A percentile compares a stretch with the other conserved stretches of the same genome.
These are phyloP conservation scores for Santalum album DNA, from an alignment of 164 flowering plant species.

Conservation along the genomic window DNA sequence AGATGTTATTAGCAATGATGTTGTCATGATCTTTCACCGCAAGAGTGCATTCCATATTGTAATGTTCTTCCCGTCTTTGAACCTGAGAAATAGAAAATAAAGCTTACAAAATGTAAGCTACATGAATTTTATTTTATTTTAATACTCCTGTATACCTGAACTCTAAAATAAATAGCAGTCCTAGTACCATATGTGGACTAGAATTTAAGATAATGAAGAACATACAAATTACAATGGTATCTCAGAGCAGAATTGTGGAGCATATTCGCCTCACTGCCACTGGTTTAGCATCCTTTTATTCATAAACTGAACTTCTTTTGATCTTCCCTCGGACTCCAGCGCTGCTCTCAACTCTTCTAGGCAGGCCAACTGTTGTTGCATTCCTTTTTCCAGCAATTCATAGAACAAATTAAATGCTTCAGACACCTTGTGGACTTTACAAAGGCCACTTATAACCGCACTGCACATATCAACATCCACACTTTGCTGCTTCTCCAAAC, in stretches of 20 bases:
- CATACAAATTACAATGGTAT: too few species aligned
- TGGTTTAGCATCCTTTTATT: conserved; percentile 30
- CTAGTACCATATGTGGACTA: too few species aligned
- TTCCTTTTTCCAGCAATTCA: conserved; percentile 52
- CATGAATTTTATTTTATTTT: too few species aligned
- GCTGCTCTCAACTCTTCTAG: conserved; percentile 27
- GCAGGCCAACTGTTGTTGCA: conserved; percentile 27
- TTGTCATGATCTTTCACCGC: too few species aligned
- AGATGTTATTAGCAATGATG: too few species aligned
- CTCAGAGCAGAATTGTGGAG: background rate
- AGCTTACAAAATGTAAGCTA: too few species aligned
- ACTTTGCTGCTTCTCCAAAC: conserved; percentile 38
- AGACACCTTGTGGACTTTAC: conserved; percentile 26
- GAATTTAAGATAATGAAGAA: background rate
- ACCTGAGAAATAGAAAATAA: too few species aligned
- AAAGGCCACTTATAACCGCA: conserved; percentile 44
- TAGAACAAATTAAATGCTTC: conserved; percentile 64
- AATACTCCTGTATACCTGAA: too few species aligned
- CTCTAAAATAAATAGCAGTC: too few species aligned
- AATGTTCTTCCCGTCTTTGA: too few species aligned
- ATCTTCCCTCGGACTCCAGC: conserved; percentile 37
- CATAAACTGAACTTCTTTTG: conserved; percentile 56
- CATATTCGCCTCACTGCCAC: background rate
- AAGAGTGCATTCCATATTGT: too few species aligned
- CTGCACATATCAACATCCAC: conserved; percentile 27